Percentiles rank a stretch among this genome's conserved stretches.
Evolutionary conservation across 176 grass and related monocot species (phyloP).

Genomic region (Leersia perrieri): DNA sequence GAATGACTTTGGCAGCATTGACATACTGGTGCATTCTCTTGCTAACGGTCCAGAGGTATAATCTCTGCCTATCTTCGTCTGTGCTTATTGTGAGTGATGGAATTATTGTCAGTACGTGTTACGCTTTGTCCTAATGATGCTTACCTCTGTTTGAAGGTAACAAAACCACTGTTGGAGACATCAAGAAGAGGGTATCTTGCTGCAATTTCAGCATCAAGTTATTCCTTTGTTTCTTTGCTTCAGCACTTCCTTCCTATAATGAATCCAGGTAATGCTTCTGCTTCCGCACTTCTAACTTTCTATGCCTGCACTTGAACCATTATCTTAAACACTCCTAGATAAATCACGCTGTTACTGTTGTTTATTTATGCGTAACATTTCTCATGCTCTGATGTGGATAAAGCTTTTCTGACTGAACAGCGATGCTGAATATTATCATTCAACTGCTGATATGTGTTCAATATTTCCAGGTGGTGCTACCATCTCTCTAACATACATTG

Average conservation of each 20-base stretch:
- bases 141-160: conserved; percentile 54
- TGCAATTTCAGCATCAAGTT: conserved; percentile 95
- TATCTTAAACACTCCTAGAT: not conserved
- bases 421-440: not conserved
- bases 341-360: not conserved
- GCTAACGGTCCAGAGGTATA: conserved; percentile 93
- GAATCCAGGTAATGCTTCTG: conserved; percentile 68
- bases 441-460: conserved; percentile 8
- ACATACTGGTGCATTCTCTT: conserved; percentile 96
- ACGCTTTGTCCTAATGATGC: conserved; percentile 19
- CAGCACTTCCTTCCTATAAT: conserved; percentile 94
- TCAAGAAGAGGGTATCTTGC: conserved; percentile 96
- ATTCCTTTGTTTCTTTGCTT: conserved; percentile 85
- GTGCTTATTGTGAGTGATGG: not conserved
- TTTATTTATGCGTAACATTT: not conserved
- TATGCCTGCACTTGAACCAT: not conserved
- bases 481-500: conserved; percentile 92
- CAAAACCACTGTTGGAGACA: conserved; percentile 89
- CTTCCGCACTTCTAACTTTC: not conserved
- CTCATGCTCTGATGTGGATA: not conserved
- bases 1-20: conserved; percentile 95
- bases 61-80: not conserved
- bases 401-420: conserved; percentile 12
- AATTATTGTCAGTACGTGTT: not conserved
- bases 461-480: conserved; percentile 76